Conservation (phyloP, 176 grass and related monocot genomes). For the Lolium rigidum region DNA sequence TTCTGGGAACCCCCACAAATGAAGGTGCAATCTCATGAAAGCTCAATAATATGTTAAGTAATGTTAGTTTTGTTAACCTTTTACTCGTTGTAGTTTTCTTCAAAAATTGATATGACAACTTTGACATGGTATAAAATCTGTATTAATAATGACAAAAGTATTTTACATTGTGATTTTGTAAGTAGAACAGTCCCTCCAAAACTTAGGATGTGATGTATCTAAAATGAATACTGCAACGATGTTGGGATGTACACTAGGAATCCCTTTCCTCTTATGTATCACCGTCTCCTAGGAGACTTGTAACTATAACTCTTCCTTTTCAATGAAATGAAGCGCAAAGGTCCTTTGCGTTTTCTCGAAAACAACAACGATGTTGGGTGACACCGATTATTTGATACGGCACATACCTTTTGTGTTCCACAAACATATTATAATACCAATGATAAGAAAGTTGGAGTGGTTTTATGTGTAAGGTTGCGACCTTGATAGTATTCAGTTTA, state of each 20-base stretch:
- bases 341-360: too few relatives aligned
- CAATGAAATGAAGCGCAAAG: too few relatives aligned
- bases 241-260: too few relatives aligned
- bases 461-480: not conserved
- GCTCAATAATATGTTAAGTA: constrained; percentile 26
- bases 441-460: not conserved
- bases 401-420: constrained; percentile 11
- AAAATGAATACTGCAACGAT: not conserved
- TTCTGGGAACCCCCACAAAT: constrained; percentile 92
- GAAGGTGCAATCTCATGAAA: constrained; percentile 62
- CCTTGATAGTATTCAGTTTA: not conserved
- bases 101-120: constrained; percentile 25
- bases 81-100: constrained; percentile 30
- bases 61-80: constrained; percentile 20
- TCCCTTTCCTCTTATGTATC: too few relatives aligned
- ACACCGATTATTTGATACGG: not conserved
- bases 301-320: too few relatives aligned
- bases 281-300: too few relatives aligned
- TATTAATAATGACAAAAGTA: constrained; percentile 4
- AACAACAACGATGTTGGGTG: constrained; percentile 21
- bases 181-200: not conserved
- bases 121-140: not conserved
- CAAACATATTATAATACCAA: not conserved
- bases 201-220: constrained; percentile 1
- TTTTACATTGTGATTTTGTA: not conserved